Conservation (phyloP, 139 green algal species). For the Coccomyxa sp. region DNA sequence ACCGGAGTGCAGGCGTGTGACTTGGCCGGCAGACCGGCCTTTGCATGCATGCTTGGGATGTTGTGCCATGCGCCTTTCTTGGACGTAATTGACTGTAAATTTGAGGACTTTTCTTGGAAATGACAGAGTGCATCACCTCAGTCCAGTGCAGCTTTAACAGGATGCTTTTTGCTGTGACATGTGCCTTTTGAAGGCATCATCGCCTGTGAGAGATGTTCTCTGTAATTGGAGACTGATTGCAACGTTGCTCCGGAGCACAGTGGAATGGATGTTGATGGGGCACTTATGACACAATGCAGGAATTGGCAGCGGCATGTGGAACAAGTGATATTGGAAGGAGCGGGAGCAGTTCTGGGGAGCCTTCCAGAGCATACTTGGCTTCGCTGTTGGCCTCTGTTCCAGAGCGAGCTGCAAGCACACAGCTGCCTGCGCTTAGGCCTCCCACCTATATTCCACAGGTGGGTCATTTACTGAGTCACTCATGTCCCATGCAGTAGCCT, state of each 20-base stretch:
- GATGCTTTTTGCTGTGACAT: neutral
- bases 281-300: neutral
- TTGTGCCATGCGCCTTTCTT: neutral
- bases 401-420: constrained; percentile 21
- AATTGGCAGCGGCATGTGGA: neutral
- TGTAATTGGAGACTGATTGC: too few species aligned
- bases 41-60: neutral
- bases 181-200: neutral
- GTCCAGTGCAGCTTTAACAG: neutral
- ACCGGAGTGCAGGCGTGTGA: neutral
- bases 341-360: neutral
- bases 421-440: neutral
- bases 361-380: constrained; percentile 18
- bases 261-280: too few species aligned
- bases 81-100: neutral
- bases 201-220: too few species aligned
- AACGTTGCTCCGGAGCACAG: too few species aligned
- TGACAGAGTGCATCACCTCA: neutral
- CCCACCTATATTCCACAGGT: constrained; percentile 1
- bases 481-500: too few species aligned
- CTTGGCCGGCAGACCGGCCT: neutral
- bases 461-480: neutral
- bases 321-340: neutral
- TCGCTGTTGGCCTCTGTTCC: constrained; percentile 23
- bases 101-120: neutral